phyloP scores from a whole-genome alignment of 2,329 filamentous ascomycete species.

The Fusarium robinianum region DNA sequence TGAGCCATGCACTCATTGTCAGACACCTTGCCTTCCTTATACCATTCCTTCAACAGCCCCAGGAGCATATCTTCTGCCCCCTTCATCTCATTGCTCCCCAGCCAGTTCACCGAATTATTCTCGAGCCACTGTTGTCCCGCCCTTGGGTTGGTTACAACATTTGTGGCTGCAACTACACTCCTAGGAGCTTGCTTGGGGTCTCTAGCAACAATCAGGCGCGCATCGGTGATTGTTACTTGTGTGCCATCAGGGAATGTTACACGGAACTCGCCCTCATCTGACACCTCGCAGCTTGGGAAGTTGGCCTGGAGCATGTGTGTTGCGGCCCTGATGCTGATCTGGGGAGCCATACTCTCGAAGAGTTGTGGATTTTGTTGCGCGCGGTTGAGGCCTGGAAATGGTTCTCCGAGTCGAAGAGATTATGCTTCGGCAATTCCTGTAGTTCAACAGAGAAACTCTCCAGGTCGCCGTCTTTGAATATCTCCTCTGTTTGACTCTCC shows the following conservation, averaged over 20 bases:
- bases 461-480: no score
- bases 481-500: no score
- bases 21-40: neutral
- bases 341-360: neutral
- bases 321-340: neutral
- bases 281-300: constrained; percentile 2
- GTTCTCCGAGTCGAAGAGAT: neutral
- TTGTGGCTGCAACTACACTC: neutral
- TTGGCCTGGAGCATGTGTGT: neutral
- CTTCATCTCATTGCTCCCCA: neutral
- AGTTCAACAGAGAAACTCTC: no score
- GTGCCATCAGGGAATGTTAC: neutral
- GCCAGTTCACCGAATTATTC: neutral
- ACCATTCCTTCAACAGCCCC: neutral
- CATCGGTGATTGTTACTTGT: neutral
- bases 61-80: neutral
- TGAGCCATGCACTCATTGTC: constrained; percentile 4
- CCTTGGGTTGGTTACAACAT: neutral
- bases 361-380: neutral
- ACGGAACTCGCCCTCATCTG: neutral
- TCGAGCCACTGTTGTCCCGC: no score
- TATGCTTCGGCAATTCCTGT: constrained; percentile 5
- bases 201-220: neutral
- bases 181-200: neutral
- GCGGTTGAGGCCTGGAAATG: constrained; percentile 1